Base-by-base conservation (phyloP, 495 filamentous ascomycete species). In the Penicillium paxilli region DNA sequence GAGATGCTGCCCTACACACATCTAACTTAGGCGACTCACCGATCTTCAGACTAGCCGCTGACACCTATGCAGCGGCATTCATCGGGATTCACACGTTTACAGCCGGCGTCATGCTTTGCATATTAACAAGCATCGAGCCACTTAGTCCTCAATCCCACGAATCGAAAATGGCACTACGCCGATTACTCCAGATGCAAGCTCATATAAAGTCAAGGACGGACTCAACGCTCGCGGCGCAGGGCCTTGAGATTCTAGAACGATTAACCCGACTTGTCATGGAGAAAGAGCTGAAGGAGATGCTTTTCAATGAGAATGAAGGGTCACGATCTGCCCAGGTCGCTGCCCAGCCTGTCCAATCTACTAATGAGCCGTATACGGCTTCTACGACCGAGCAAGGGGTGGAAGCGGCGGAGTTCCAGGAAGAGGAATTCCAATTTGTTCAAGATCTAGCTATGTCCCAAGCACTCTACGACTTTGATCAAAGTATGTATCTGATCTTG, bases 31-130 rank as follows among this genome's bases (percentile, higher is more conserved):
- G 44, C 6, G 28, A 28, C 0, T 54, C 32, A 0, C 30, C 64
- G 0, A 54, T 69, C 6, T 47, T 65, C n/a, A 32, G 40, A 1
- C 57, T 68, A 5, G 62, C 61, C 5, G 49, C 60, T 9, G 60
- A 60, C 20, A 69, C 68, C 2, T 69, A 72, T 28, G 66, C 68
- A 1, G 64, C 55, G 2, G 48, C 66, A 8, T 72, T 69, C 12
- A 60, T 68, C 7, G 48, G 58, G 2, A 66, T 70, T n/a, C 67
- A 70, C 17, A 65, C 61, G 0, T 70, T 70, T 48, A 70, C 67
- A 0, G 65, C 67, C 0, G 67, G 60, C 0, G 51, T 70, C 0
- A 62, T 56, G 11, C 47, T 68, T n/a, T 61, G 60, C 11, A 58
- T 68, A 2, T 44, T 70, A n/a, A 51, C 37, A 4, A 70, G 67